These are phyloP conservation scores for Fusarium sp. DNA, from an alignment of 2,329 filamentous ascomycete genomes.

Conservation along the genomic window DNA sequence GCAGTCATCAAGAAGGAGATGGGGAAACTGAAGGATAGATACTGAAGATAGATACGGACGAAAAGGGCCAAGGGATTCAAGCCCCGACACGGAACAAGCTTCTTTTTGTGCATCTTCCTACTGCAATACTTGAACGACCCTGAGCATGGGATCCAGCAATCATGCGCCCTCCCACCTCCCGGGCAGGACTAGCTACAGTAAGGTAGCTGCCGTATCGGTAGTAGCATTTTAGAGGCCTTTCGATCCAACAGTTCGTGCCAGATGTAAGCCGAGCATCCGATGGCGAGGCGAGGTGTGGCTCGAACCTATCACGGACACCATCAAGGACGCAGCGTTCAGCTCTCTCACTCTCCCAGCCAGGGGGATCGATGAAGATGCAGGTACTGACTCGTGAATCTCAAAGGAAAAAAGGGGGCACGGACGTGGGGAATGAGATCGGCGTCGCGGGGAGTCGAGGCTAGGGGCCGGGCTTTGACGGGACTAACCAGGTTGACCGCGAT, in stretches of 20 bases:
- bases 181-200: background rate
- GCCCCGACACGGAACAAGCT: background rate
- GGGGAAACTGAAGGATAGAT: background rate
- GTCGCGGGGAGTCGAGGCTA: conserved; percentile 8
- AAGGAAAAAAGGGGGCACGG: conserved; percentile 6
- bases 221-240: background rate
- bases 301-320: conserved; percentile 3
- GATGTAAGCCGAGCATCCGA: conserved; percentile 3
- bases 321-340: background rate
- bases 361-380: conserved; percentile 3
- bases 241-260: background rate
- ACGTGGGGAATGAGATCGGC: conserved; percentile 10
- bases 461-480: conserved; percentile 4
- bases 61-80: background rate
- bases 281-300: background rate
- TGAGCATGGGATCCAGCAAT: background rate
- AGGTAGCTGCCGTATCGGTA: background rate
- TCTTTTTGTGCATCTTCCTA: background rate
- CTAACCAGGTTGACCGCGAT: background rate
- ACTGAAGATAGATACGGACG: background rate
- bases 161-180: background rate
- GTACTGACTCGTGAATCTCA: conserved; percentile 15
- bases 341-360: background rate
- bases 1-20: background rate
- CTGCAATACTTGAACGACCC: background rate